A percentile compares a stretch with the other conserved stretches of the same genome.
Conservation (phyloP, 306 rosid species). For the Adenanthera pavonina region DNA sequence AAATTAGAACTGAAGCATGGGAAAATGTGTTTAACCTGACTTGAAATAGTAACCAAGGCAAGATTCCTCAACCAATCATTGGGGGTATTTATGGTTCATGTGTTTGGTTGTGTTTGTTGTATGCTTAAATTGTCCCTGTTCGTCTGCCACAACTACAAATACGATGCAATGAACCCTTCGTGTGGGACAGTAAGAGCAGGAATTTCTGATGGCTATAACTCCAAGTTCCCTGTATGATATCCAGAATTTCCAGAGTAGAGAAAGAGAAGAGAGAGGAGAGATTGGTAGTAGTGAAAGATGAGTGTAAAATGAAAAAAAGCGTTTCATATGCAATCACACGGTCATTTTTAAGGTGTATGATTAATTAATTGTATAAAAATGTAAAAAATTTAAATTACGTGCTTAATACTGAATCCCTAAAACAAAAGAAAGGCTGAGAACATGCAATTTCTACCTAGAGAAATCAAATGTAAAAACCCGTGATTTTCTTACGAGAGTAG, state of each 20-base stretch:
- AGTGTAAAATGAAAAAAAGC: no score
- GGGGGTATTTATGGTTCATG: neutral
- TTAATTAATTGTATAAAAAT: no score
- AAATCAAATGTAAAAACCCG: no score
- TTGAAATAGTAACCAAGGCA: neutral
- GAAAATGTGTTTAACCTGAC: neutral
- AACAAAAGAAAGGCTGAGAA: no score
- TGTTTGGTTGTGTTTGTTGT: neutral
- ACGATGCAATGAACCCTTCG: neutral
- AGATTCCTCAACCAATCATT: neutral
- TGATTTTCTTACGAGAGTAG: no score
- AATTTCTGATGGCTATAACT: slow-evolving; percentile 6
- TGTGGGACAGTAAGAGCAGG: neutral
- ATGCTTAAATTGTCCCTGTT: neutral
- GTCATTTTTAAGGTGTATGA: no score
- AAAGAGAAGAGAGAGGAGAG: neutral
- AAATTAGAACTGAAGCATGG: neutral
- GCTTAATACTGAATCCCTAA: no score
- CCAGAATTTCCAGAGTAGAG: neutral
- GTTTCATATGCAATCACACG: no score
- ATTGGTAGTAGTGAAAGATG: neutral
- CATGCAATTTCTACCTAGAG: no score
- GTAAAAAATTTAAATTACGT: no score
- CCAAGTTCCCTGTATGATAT: neutral
- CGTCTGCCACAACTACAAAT: slow-evolving; percentile 11